These are phyloP conservation scores for Buxus sempervirens DNA, from an alignment of 164 flowering plant species.

Conservation along the genomic window DNA sequence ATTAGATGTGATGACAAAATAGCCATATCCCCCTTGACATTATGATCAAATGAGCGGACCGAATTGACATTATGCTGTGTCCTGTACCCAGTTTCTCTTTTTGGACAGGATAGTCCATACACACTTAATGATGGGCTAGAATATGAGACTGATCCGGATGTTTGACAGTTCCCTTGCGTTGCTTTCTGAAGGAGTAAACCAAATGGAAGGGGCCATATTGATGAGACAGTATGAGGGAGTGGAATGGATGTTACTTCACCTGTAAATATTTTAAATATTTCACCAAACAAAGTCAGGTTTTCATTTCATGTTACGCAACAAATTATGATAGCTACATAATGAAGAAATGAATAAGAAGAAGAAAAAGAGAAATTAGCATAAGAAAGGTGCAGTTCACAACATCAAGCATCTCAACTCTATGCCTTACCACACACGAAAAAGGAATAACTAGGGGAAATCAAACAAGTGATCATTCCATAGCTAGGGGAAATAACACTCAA, in stretches of 20 bases:
- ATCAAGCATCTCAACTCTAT: neutral
- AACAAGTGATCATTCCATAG: neutral
- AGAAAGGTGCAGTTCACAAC: neutral
- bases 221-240: conserved; percentile 53
- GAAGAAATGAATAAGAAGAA: neutral
- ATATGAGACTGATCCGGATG: conserved; percentile 35
- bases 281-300: neutral
- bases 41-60: conserved; percentile 30
- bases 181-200: conserved; percentile 83
- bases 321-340: neutral
- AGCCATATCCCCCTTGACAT: conserved; percentile 35
- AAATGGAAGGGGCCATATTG: conserved; percentile 92
- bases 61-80: conserved; percentile 33
- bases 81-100: conserved; percentile 60
- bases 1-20: conserved; percentile 73
- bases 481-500: neutral
- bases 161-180: conserved; percentile 39
- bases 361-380: neutral
- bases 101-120: conserved; percentile 44
- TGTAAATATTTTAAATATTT: conserved; percentile 20
- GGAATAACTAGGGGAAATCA: neutral
- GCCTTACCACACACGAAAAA: neutral
- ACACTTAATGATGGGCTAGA: conserved; percentile 39
- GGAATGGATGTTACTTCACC: conserved; percentile 79
- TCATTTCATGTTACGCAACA: neutral